phyloP scores from a whole-genome alignment of 495 filamentous ascomycete species.

The Penicillium bovifimosum region DNA sequence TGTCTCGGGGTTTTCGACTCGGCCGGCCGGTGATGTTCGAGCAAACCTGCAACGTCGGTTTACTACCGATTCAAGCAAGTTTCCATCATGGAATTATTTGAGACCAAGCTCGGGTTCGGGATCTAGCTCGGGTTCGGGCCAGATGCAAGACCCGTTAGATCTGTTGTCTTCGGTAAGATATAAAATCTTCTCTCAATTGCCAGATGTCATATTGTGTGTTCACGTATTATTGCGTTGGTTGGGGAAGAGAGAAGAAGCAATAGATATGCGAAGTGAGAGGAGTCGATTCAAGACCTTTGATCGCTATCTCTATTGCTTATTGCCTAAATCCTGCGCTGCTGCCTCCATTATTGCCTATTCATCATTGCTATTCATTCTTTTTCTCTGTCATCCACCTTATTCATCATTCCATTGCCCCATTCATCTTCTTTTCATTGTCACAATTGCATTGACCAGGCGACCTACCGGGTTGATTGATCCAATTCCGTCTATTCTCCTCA shows the following conservation, averaged over 20 bases:
- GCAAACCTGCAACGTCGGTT: slow-evolving; percentile 81
- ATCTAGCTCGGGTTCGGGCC: slow-evolving; percentile 34
- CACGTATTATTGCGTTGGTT: neutral
- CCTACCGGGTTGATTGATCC: neutral
- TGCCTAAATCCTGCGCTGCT: no score
- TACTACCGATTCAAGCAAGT: slow-evolving; percentile 83
- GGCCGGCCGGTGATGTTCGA: slow-evolving; percentile 56
- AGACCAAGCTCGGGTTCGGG: slow-evolving; percentile 33
- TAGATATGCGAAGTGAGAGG: no score
- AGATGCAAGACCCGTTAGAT: slow-evolving; percentile 53
- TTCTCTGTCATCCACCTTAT: neutral
- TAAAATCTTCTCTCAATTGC: slow-evolving; percentile 3
- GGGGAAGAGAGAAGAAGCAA: neutral
- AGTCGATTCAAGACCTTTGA: no score
- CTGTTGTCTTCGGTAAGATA: slow-evolving; percentile 49
- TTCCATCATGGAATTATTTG: slow-evolving; percentile 68
- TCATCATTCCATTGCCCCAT: neutral
- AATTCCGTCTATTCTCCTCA: neutral
- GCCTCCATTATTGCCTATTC: no score
- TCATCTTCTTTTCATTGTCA: neutral
- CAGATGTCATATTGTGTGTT: no score
- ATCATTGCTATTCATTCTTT: neutral
- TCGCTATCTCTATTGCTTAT: no score
- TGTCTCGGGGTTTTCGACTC: slow-evolving; percentile 47
- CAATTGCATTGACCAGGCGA: neutral